Conservation (phyloP, 352 stramenopile species). For the Globisporangium parvum region DNA sequence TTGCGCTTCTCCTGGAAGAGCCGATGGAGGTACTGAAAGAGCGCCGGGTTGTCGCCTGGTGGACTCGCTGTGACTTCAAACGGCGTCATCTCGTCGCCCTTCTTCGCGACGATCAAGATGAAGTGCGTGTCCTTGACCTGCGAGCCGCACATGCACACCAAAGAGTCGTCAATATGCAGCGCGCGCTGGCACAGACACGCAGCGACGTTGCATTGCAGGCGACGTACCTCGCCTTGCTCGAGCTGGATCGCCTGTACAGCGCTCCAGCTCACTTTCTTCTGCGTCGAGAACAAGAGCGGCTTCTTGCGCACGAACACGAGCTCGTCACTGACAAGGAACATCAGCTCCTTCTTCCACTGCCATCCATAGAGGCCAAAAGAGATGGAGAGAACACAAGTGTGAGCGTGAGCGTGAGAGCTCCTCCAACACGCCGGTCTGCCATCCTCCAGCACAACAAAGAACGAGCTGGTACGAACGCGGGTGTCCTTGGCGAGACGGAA, state of each 20-base stretch:
- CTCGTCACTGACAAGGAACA: constrained; percentile 21
- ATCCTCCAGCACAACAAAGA: not conserved
- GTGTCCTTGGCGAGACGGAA: constrained; percentile 16
- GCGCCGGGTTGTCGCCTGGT: constrained; percentile 17
- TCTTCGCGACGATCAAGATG: constrained; percentile 29
- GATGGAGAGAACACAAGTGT: not conserved
- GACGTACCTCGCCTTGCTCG: constrained; percentile 17
- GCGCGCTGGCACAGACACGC: too few species aligned
- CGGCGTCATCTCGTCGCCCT: constrained; percentile 21
- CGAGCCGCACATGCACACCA: not conserved
- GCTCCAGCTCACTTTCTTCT: constrained; percentile 23
- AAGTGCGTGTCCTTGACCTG: constrained; percentile 30
- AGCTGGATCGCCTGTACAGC: constrained; percentile 30
- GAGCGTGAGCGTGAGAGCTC: not conserved
- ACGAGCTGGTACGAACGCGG: not conserved
- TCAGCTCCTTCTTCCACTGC: constrained; percentile 33
- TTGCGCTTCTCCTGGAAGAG: constrained; percentile 21
- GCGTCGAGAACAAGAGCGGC: constrained; percentile 23
- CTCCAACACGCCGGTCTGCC: too few species aligned
- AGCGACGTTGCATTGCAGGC: too few species aligned
- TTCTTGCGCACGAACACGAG: constrained; percentile 32
- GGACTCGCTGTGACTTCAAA: constrained; percentile 26
- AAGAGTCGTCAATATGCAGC: not conserved
- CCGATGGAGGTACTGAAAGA: constrained; percentile 20
- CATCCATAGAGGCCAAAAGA: too few species aligned